Evolutionary conservation across 2,329 filamentous ascomycete genomes (phyloP), one percentile per base, ranked within the genome.

Genomic region (Paecilomyces sp.): DNA sequence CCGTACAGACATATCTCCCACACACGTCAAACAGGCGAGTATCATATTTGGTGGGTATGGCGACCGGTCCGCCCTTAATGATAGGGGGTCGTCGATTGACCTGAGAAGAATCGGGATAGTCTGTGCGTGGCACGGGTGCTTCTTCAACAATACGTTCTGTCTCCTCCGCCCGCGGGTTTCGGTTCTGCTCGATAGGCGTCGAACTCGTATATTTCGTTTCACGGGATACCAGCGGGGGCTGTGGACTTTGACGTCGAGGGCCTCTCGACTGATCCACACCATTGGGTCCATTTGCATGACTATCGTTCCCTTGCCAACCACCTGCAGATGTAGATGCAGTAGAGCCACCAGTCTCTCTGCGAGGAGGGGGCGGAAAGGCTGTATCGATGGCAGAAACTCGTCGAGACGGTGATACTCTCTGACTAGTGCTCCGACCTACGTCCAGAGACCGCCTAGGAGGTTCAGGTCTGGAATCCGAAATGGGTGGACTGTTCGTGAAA

Each of bases 31-130:
- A 87, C 31, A 92, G 80, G 51, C 91, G 87, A 4, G 91, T 90
- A 63, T 97, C 94, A 66, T 96, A 94, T 67, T 91, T 92, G 2
- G 90, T 92, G 31, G 83, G 77, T 59, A 99, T 92, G 63, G 93
- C 89, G 57, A 82, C 83, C n/a, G 84, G 83, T 0, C 89, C 88
- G 51, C 86, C 82, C 66, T 87, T 88, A 66, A 90, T 86, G 57
- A 83, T 83, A 0, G 94, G 94, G 15, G 91, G 89, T 55, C 92
- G 85, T 56, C 94, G 86, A 70, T 97, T 99, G 1, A 91, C 85
- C 64, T 88, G 87, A 1, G 91, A 90, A 1, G 89, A 81, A 74
- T 99, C 92, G 0, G 94, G 94, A 71, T 90, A 97, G 56, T 90
- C 84, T 8, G 82, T 84, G 22, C 78, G 78, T 56, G 79, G 74